These are phyloP conservation scores for Coleophoma eucalyptorum DNA, from an alignment of 2,329 filamentous ascomycete genomes.

Conservation along the genomic window DNA sequence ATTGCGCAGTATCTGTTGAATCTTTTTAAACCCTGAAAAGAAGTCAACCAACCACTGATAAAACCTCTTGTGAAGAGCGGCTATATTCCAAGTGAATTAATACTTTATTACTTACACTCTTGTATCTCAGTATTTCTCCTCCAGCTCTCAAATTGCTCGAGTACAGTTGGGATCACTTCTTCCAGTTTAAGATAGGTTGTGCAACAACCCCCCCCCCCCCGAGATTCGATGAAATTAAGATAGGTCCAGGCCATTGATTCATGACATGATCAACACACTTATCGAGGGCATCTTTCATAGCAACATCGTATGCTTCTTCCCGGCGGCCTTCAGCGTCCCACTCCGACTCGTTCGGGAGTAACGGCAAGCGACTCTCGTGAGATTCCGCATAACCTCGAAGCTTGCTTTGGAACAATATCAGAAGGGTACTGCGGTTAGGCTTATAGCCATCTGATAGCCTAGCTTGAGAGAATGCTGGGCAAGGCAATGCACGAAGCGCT, in stretches of 20 bases:
- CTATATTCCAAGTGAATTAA: no score
- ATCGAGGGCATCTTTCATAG: neutral
- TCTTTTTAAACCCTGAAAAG: no score
- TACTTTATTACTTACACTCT: neutral
- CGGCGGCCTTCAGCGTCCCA: neutral
- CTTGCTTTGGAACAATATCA: neutral
- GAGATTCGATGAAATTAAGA: neutral
- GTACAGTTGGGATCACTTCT: neutral
- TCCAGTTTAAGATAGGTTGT: conserved; percentile 2
- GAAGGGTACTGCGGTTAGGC: neutral
- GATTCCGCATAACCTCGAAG: neutral
- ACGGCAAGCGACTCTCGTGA: neutral
- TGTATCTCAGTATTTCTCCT: conserved; percentile 6
- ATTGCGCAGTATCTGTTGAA: no score
- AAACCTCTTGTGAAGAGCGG: no score
- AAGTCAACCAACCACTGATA: no score
- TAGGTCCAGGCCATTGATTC: neutral
- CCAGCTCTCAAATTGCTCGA: conserved; percentile 4
- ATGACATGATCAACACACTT: conserved; percentile 1
- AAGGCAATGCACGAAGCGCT: conserved; percentile 5
- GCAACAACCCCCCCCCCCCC: neutral
- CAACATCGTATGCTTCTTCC: neutral
- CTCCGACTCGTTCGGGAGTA: neutral
- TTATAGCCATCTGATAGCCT: conserved; percentile 11
- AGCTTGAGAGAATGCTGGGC: conserved; percentile 7